Base-by-base conservation (phyloP, 257 asterid species). In the Anisodus tanguticus region DNA sequence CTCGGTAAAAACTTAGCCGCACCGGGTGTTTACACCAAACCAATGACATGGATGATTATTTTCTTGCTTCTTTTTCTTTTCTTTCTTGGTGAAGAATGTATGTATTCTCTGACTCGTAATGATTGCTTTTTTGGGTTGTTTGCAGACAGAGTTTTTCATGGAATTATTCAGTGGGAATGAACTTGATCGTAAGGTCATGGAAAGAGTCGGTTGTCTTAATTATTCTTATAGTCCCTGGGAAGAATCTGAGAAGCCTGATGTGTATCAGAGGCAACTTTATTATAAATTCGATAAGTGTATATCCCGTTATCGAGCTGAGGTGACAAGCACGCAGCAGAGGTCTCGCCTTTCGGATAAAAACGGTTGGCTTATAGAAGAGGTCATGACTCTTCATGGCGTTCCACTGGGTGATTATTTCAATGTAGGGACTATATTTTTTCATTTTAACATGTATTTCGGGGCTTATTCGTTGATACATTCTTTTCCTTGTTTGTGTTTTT, bases 351-450 rank as follows among this genome's bases (percentile, higher is more conserved):
- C 91, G 43, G 95, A 88, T 60, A 87, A 78, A 87, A 87, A 87
- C 15, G 98, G 98, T 6, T 97, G 98, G 98, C 93, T 97, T 71
- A 83, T 97, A 67, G 98, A 97, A 88, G 99, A 97, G 86, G 93
- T 95, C 92, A 93, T 97, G 97, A 95, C 99, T 63, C 98, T 97
- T 86, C 98, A 93, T 9, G 98, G 97, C 71, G 89, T 97, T 84
- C 99, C 99, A 51, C 94, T 97, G 11, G 98, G 98, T 45, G 99
- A 97, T 90, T 97, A 81, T 89, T 97, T 95, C 90, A 92, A 89
- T 63, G 99, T 96, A 94, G 41, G 95, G 35, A 31, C 63, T 31
- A 31, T 47, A 16, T 4, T 6, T 37, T 47, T n/a, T n/a, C 79
- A 11, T 84, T 13, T 49, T 80, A 15, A 45, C 81, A 43, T n/a